Evolutionary conservation across 1,284 basidiomycete genomes (phyloP), one percentile per base, ranked within the genome.

Genomic region (Singerocomus rubriflavus): DNA sequence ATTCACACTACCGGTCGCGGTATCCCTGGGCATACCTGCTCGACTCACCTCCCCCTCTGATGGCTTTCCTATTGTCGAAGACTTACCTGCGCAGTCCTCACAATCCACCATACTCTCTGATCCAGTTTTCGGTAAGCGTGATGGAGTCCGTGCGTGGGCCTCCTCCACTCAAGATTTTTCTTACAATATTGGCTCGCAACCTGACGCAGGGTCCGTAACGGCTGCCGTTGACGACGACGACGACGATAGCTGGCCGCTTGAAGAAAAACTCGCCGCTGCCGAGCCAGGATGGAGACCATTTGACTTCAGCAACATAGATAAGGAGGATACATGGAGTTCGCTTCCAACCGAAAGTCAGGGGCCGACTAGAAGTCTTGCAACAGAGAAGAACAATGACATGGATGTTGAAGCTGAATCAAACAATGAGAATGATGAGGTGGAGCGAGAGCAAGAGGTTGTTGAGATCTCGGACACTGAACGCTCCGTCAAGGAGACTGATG

Each of bases 241-340:
- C 31, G 82, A 86, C 43, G 84, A 87, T 59, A 87, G 83, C 61
- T 89, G 85, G 84, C 82, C 80, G 10, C 68, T 85, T 35, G 80
- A 85, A 37, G 84, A 84, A 54, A 84, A 81, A 59, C 69, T 84
- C 50, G 70, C 74, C 4, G 71, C 73, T 29, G 73, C 71, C 8
- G 71, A 78, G 51, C 67, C 71, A 50, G 71, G 69, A 51, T 88
- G 86, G 85, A 79, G 78, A 27, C 81, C 81, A 45, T 66, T 66
- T 44, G 67, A 70, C 34, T 66, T 66, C 36, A 69, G 63, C 44
- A 72, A 68, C 50, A 57, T 70, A 48, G 62, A 71, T 53, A 68
- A 78, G 54, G 83, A 87, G 44, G 85, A 87, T 55, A 85, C 85
- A 11, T 87, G 85, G 86, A 86, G 82, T 57, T 82, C 81, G 13